Base-by-base conservation (phyloP, 257 asterid species). In the Apocynum venetum region DNA sequence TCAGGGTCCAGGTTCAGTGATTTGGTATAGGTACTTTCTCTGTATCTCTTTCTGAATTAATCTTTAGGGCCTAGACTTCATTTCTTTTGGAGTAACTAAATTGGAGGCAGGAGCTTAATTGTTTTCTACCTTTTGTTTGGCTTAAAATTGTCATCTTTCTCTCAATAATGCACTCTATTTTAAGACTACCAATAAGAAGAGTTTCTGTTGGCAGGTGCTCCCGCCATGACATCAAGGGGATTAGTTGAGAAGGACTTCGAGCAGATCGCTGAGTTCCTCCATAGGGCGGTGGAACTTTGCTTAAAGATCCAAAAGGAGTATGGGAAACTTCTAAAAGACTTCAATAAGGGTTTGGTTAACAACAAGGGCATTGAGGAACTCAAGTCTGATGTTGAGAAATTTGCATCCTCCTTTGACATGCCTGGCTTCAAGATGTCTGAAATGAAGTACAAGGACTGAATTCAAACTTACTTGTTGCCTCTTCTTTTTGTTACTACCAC, bases 151-250 rank as follows among this genome's bases (percentile, higher is more conserved):
- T 49, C 5, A 38, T 12, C 7, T 51, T 78, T 4, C 72, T 14
- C 51, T 9, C 9, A 36, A 15, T 44, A 41, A 8, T 53, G 1
- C 75, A 15, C 48, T 7, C 10, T 5, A 11, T 46, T 14, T 57
- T 35, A 51, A 61, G 77, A 59, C 36, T 3, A 57, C 49, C 52
- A 67, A 17, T 19, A 67, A 67, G 35, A 67, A 67, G 31, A 15
- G 20, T 17, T 41, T 74, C 9, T 46, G 35, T 44, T 15, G 53
- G 6, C 2, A 93, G 98, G 98, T 85, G 71, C 99, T 79, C 99
- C 99, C 0, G 98, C 97, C 78, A 93, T 92, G 98, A 95, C 97
- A 71, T 93, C 98, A 0, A 88, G 98, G 88, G 98, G 98, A 25
- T 85, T 95, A 84, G 89, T 91, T 2, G 97, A 93, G 89, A 93